Evolutionary conservation across 2,329 filamentous ascomycete genomes (phyloP).

Genomic region (Trichophaea hybrida): DNA sequence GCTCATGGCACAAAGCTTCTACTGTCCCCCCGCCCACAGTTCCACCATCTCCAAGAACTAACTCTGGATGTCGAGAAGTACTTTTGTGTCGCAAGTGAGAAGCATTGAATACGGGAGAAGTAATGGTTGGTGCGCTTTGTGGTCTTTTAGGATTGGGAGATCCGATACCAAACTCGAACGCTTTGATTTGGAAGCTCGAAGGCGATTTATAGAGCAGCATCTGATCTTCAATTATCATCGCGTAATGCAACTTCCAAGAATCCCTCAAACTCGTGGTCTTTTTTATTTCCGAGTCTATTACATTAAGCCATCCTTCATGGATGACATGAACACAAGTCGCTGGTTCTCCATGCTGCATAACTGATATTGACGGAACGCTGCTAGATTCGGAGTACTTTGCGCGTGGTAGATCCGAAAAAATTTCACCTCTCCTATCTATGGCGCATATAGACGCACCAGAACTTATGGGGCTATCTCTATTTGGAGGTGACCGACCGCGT

Average conservation of each 20-base stretch:
- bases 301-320: conserved; percentile 27
- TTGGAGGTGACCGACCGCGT: conserved; percentile 26
- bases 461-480: conserved; percentile 17
- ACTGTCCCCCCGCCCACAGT: conserved; percentile 24
- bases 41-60: conserved; percentile 24
- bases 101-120: conserved; percentile 18
- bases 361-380: conserved; percentile 22
- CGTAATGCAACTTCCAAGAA: conserved; percentile 27
- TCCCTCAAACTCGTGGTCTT: conserved; percentile 25
- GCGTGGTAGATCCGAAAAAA: background rate
- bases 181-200: conserved; percentile 25
- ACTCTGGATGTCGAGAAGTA: conserved; percentile 26
- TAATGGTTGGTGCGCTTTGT: conserved; percentile 27
- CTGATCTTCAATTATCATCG: conserved; percentile 24
- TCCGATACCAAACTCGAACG: conserved; percentile 25
- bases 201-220: conserved; percentile 27
- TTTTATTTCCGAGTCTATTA: conserved; percentile 26
- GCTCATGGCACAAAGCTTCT: conserved; percentile 28
- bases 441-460: conserved; percentile 2
- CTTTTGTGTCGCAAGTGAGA: conserved; percentile 26
- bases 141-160: conserved; percentile 23
- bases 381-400: conserved; percentile 9
- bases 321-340: conserved; percentile 9
- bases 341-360: conserved; percentile 20
- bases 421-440: too few species aligned